phyloP scores from a whole-genome alignment of 225 moss, liverwort and hornwort species.

The Marchantia polymorpha region DNA sequence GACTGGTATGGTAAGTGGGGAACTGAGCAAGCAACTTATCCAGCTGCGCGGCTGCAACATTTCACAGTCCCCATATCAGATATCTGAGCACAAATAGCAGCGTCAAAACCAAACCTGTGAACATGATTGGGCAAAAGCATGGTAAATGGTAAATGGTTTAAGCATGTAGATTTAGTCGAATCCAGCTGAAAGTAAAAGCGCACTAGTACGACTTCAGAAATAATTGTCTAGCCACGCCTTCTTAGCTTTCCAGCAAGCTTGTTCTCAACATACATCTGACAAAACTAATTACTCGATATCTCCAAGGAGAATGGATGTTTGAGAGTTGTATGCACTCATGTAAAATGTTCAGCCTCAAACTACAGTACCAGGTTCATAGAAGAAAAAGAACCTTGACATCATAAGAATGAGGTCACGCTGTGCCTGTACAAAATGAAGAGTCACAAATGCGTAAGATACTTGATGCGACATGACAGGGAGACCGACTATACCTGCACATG shows the following conservation, averaged over 20 bases:
- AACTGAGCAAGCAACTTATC: constrained; percentile 65
- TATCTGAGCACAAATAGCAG: not conserved
- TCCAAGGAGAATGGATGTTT: not conserved
- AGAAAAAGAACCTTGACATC: constrained; percentile 85
- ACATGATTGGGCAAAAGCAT: not conserved
- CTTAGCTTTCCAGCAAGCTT: no score
- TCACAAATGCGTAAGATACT: not conserved
- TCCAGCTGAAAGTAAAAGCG: not conserved
- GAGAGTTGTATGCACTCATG: not conserved
- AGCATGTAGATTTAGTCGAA: no score
- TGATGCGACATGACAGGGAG: no score
- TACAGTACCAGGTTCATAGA: constrained; percentile 81
- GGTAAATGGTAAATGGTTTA: no score
- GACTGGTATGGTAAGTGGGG: constrained; percentile 37
- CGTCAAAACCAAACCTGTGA: not conserved
- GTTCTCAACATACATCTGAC: not conserved
- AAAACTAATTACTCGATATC: no score
- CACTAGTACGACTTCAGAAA: not conserved
- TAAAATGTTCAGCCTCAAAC: not conserved
- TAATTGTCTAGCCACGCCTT: no score
- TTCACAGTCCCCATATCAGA: not conserved
- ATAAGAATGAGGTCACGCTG: constrained; percentile 76
- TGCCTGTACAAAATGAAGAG: constrained; percentile 48
- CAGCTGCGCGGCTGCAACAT: constrained; percentile 53
- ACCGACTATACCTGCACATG: not conserved